A percentile compares a stretch with the other conserved stretches of the same genome.
These are phyloP conservation scores for Xylariaceae sp. DNA, from an alignment of 2,329 filamentous ascomycete genomes.

Conservation along the genomic window DNA sequence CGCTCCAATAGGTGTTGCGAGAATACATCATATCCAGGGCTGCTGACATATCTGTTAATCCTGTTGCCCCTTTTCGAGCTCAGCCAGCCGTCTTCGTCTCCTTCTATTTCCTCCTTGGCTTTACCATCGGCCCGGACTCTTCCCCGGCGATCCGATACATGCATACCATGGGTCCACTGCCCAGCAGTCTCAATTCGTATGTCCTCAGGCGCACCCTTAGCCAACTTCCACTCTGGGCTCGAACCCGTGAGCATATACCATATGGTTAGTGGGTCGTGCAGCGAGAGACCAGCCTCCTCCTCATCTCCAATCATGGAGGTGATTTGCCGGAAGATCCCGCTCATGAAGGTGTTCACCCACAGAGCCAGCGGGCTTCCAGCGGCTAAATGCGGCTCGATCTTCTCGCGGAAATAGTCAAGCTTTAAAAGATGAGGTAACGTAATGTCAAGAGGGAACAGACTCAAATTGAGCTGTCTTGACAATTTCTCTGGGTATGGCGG, in stretches of 20 bases:
- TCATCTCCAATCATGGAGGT: slow-evolving; percentile 65
- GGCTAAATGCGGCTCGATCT: slow-evolving; percentile 61
- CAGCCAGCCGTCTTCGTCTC: slow-evolving; percentile 80
- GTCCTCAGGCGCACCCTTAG: slow-evolving; percentile 71
- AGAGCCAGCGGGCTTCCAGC: slow-evolving; percentile 74
- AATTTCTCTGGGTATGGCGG: slow-evolving; percentile 69
- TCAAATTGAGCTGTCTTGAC: slow-evolving; percentile 68
- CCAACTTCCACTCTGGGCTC: slow-evolving; percentile 62
- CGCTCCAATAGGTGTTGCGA: slow-evolving; percentile 69
- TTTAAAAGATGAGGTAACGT: slow-evolving; percentile 74
- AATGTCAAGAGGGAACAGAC: slow-evolving; percentile 78
- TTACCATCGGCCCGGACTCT: slow-evolving; percentile 61
- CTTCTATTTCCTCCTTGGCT: slow-evolving; percentile 60
- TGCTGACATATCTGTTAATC: slow-evolving; percentile 73
- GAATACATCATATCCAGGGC: slow-evolving; percentile 73
- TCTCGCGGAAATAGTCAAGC: slow-evolving; percentile 63
- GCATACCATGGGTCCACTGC: slow-evolving; percentile 95
- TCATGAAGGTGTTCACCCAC: slow-evolving; percentile 76
- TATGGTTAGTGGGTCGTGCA: slow-evolving; percentile 80
- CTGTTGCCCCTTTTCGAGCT: slow-evolving; percentile 78
- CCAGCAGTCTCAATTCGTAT: slow-evolving; percentile 88
- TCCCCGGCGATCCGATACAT: slow-evolving; percentile 77
- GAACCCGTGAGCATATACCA: slow-evolving; percentile 76
- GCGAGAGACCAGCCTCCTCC: slow-evolving; percentile 64
- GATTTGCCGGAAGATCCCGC: slow-evolving; percentile 74